phyloP scores from a whole-genome alignment of 768 basidiomycete species.

The Scleroderma citrinum region DNA sequence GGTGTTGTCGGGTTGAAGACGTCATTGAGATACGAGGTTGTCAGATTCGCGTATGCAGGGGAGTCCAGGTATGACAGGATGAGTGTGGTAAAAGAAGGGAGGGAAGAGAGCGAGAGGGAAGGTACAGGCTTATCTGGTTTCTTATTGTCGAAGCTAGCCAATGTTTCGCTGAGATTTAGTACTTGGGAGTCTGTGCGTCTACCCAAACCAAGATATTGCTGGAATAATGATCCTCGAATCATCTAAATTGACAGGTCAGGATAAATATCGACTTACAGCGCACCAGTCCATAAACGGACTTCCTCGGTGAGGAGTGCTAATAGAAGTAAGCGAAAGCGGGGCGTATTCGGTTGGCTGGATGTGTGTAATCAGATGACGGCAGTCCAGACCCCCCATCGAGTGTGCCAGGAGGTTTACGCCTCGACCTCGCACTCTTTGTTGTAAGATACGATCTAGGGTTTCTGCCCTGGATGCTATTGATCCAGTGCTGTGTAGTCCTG shows the following conservation, averaged over 20 bases:
- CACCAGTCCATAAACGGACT: constrained; percentile 99
- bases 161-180: constrained; percentile 2
- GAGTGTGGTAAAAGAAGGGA: constrained; percentile 82
- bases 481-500: constrained; percentile 59
- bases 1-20: constrained; percentile 83
- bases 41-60: constrained; percentile 93
- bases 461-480: constrained; percentile 79
- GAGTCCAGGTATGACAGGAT: constrained; percentile 89
- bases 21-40: constrained; percentile 71
- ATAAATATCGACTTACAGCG: constrained; percentile 46
- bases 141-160: not conserved
- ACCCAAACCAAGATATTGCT: constrained; percentile 93
- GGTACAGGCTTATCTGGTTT: constrained; percentile 25
- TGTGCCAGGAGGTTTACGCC: constrained; percentile 93
- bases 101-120: constrained; percentile 51
- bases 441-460: constrained; percentile 66
- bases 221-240: constrained; percentile 11
- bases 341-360: constrained; percentile 76
- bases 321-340: constrained; percentile 81
- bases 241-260: constrained; percentile 5
- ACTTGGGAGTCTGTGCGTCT: constrained; percentile 34
- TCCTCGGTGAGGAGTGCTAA: constrained; percentile 92
- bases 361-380: constrained; percentile 85
- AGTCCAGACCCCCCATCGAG: constrained; percentile 97
- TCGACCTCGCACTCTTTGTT: constrained; percentile 58